Evolutionary conservation across 352 stramenopile species (phyloP).

Genomic region (Phytophthora sansomeana): DNA sequence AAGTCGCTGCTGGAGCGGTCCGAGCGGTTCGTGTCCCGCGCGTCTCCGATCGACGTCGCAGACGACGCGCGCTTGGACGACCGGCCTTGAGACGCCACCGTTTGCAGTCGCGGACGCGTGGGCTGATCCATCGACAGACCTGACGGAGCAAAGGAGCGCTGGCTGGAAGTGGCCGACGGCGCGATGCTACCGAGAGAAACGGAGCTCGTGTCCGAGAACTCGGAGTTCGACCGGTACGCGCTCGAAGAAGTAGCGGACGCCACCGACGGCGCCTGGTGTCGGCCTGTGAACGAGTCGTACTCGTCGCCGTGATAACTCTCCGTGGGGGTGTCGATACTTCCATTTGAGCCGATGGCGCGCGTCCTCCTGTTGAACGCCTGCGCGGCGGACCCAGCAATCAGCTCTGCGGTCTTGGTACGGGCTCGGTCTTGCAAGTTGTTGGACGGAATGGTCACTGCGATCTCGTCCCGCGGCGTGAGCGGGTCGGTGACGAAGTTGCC

Average conservation of each 20-base stretch:
- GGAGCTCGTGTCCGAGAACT: slow-evolving; percentile 30
- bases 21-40: slow-evolving; percentile 36
- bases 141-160: slow-evolving; percentile 6
- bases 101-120: not conserved
- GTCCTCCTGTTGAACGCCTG: slow-evolving; percentile 31
- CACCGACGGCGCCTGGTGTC: slow-evolving; percentile 7
- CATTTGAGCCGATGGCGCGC: slow-evolving; percentile 7
- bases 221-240: slow-evolving; percentile 14
- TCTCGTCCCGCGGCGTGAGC: slow-evolving; percentile 48
- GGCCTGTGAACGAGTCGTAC: slow-evolving; percentile 43
- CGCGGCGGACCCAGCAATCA: slow-evolving; percentile 26
- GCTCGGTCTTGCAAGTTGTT: slow-evolving; percentile 11
- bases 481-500: slow-evolving; percentile 37
- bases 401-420: slow-evolving; percentile 15
- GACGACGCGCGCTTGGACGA: slow-evolving; percentile 25
- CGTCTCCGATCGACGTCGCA: slow-evolving; percentile 28
- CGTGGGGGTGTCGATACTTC: slow-evolving; percentile 38
- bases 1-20: slow-evolving; percentile 48
- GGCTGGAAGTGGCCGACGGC: slow-evolving; percentile 17
- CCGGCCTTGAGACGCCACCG: slow-evolving; percentile 18
- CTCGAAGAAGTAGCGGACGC: slow-evolving; percentile 15
- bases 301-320: slow-evolving; percentile 29
- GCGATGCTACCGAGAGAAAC: slow-evolving; percentile 32
- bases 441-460: slow-evolving; percentile 38
- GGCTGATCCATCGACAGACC: not conserved